phyloP scores from a whole-genome alignment of 2,329 filamentous ascomycete genomes.

The Epichloe bromicola region DNA sequence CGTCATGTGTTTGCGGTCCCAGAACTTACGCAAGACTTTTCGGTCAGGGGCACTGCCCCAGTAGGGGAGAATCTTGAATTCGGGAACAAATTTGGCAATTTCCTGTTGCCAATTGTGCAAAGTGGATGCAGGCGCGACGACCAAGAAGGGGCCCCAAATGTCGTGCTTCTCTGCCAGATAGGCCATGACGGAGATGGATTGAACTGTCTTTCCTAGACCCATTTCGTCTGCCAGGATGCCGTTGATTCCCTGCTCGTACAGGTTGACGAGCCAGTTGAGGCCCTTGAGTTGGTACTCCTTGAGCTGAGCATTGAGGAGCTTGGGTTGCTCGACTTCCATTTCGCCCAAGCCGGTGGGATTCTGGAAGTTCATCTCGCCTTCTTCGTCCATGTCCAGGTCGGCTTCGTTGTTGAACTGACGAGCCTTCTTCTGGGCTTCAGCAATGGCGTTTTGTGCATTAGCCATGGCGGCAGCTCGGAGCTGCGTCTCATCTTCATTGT shows the following conservation, averaged over 20 bases:
- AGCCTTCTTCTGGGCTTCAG: conserved; percentile 86
- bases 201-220: conserved; percentile 97
- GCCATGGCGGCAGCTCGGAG: conserved; percentile 78
- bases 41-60: conserved; percentile 92
- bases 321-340: conserved; percentile 87
- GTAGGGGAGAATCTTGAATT: conserved; percentile 90
- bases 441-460: conserved; percentile 90
- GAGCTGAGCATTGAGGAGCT: conserved; percentile 81
- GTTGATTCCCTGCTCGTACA: conserved; percentile 99
- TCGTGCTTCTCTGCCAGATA: conserved; percentile 95
- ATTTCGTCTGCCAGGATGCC: conserved; percentile 98
- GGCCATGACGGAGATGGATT: conserved; percentile 98
- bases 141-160: conserved; percentile 95
- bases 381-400: conserved; percentile 56
- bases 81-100: conserved; percentile 86
- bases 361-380: conserved; percentile 99
- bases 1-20: conserved; percentile 94
- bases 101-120: conserved; percentile 99
- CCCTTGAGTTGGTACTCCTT: conserved; percentile 99
- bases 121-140: conserved; percentile 91
- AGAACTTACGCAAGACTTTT: conserved; percentile 95
- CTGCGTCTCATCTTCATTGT: conserved; percentile 78
- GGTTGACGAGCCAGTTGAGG: conserved; percentile 96
- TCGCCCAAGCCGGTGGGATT: conserved; percentile 92
- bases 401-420: conserved; percentile 78